Evolutionary conservation across 2,329 filamentous ascomycete species (phyloP), one percentile per base, ranked within the genome.

Genomic region (Monosporascus sp.): DNA sequence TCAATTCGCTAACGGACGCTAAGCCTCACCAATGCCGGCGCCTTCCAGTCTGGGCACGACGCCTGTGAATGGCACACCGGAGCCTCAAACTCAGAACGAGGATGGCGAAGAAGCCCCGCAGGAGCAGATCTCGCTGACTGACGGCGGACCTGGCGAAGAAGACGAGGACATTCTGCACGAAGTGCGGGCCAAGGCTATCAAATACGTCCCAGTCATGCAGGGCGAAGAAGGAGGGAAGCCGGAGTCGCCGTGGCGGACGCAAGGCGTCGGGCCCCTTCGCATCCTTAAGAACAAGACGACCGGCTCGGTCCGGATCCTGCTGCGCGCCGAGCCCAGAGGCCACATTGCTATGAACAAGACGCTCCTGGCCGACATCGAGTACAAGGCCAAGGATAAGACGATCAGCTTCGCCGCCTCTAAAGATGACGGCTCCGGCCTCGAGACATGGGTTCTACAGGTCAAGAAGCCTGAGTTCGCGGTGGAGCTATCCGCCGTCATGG

Each of bases 271-370:
- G 0, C 79, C 82, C 11, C 73, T 92, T 50, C 85, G 88, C 40
- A 67, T 96, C 16, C 75, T 95, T 56, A 87, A 87, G 70, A 80
- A 93, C 73, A 88, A 89, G 67, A 77, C 78, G 17, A 89, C 84
- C 0, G 82, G 81, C 20, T 77, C 79, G 27, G 80, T 85, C 4
- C 83, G 90, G 41, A 73, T 94, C 46, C 72, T 95, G 20, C 72
- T 92, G 57, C 84, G 90, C 49, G 82, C 83, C n/a, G 87, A 91
- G 58, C 88, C 89, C 0, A 80, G 85, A 57, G 90, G 90, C 17
- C 81, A 87, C 40, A 76, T 93, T 47, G 80, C 87, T 3, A 73
- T 95, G 63, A 95, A 95, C 72, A 82, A 86, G 60, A 70, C 76
- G 20, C 69, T 92, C 48, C 70, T 89, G 37, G 73, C 82, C 2